Evolutionary conservation across 2,329 filamentous ascomycete species (phyloP).

Genomic region (Pseudogymnoascus sp.): DNA sequence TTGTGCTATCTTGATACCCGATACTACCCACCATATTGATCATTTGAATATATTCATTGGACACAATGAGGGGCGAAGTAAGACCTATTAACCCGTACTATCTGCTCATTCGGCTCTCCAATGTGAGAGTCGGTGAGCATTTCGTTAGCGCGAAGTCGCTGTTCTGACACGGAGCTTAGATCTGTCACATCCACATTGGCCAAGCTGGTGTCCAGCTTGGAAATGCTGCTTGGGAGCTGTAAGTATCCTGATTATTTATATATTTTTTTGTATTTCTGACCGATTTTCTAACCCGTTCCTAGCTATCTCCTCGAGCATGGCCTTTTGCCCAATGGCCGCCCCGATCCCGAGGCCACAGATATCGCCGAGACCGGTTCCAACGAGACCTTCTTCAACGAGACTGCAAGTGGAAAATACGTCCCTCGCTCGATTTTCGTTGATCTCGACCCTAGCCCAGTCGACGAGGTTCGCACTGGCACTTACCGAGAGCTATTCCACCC

Average conservation of each 20-base stretch:
- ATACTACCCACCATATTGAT: constrained; percentile 8
- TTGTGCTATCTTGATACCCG: constrained; percentile 4
- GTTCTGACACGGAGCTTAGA: constrained; percentile 33
- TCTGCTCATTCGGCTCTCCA: constrained; percentile 6
- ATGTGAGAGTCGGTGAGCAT: constrained; percentile 7
- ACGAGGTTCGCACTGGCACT: constrained; percentile 57
- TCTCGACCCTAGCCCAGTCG: constrained; percentile 59
- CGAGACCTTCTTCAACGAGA: constrained; percentile 62
- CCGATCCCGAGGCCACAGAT: constrained; percentile 47
- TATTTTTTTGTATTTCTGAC: not conserved
- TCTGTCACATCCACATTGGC: constrained; percentile 61
- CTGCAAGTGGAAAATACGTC: constrained; percentile 57
- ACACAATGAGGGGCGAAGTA: constrained; percentile 9
- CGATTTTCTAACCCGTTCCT: constrained; percentile 14
- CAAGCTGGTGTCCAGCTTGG: constrained; percentile 62
- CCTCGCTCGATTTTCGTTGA: constrained; percentile 62
- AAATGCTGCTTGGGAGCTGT: constrained; percentile 65
- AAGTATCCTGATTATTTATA: constrained; percentile 29
- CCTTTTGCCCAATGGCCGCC: constrained; percentile 51
- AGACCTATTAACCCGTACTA: constrained; percentile 9
- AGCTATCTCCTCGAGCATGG: constrained; percentile 63
- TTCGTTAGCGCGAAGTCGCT: constrained; percentile 7
- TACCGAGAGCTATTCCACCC: constrained; percentile 61
- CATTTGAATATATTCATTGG: constrained; percentile 4
- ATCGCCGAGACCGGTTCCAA: constrained; percentile 49